Evolutionary conservation across 129 eudicot genomes (phyloP).

Genomic region (Centrapalus pauciflorus): DNA sequence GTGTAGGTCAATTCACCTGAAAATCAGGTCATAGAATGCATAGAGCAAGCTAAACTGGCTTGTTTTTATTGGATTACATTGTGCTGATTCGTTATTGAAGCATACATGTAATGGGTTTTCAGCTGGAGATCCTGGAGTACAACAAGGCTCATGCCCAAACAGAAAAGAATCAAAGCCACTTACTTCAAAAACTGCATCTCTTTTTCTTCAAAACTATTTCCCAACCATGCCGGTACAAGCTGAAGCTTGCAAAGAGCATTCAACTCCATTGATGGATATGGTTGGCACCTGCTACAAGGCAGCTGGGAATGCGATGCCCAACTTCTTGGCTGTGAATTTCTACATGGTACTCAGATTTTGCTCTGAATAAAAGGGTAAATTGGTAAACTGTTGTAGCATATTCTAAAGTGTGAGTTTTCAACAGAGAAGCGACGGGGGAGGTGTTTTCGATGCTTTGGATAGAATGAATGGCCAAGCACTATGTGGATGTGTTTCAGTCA

Average conservation of each 20-base stretch:
- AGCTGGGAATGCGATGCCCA: constrained; percentile 82
- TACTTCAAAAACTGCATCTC: constrained; percentile 69
- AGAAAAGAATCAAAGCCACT: constrained; percentile 91
- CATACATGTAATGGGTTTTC: constrained; percentile 28
- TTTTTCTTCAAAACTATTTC: constrained; percentile 84
- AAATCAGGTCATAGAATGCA: background rate
- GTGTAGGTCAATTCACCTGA: too few relatives aligned
- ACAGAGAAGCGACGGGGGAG: constrained; percentile 98
- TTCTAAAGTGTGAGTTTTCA: constrained; percentile 7
- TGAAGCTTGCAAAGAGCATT: constrained; percentile 92
- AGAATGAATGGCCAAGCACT: constrained; percentile 82
- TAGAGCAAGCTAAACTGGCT: background rate
- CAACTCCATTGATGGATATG: constrained; percentile 65
- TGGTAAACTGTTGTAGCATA: constrained; percentile 1
- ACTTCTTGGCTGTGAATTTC: constrained; percentile 88
- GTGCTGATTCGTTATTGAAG: background rate
- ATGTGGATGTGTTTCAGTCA: constrained; percentile 78
- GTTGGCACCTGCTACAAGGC: constrained; percentile 74
- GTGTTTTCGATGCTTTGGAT: constrained; percentile 83
- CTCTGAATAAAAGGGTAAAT: background rate
- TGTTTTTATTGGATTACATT: constrained; percentile 6
- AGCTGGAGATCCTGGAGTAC: constrained; percentile 96
- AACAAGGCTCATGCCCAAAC: constrained; percentile 72
- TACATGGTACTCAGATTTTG: constrained; percentile 70
- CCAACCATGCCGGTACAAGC: constrained; percentile 77